A percentile compares a stretch with the other conserved stretches of the same genome.
Conservation (phyloP, 2,329 filamentous ascomycete genomes). For the Botrytis aclada region DNA sequence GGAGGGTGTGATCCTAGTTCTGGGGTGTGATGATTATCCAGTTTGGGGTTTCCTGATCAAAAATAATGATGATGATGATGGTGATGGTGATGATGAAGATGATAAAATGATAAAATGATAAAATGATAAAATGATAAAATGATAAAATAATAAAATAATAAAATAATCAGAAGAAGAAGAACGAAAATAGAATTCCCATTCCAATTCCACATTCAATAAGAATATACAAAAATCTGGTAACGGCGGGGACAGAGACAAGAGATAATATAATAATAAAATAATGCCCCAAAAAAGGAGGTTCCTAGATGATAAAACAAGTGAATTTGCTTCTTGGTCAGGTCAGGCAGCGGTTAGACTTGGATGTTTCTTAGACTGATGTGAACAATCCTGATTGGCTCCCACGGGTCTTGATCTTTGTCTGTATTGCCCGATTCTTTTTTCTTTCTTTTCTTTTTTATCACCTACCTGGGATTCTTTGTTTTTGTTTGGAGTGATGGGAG, state of each 20-base stretch:
- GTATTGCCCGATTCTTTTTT: background rate
- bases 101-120: background rate
- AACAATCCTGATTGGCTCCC: constrained; percentile 4
- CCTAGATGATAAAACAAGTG: no score
- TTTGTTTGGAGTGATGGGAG: background rate
- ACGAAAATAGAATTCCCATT: background rate
- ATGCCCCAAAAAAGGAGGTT: background rate
- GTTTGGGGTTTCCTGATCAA: background rate
- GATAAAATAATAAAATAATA: no score
- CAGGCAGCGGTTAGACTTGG: constrained; percentile 13
- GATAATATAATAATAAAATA: background rate
- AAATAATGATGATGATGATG: background rate
- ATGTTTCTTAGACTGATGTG: background rate
- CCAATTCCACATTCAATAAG: background rate
- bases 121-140: background rate
- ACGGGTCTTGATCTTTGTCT: constrained; percentile 9
- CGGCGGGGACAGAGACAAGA: background rate
- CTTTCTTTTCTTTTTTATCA: background rate
- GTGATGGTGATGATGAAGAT: rapidly evolving
- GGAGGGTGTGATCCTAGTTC: constrained; percentile 2
- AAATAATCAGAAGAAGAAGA: background rate
- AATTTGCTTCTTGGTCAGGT: background rate
- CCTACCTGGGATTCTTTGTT: constrained; percentile 2
- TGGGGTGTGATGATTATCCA: background rate
- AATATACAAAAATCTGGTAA: background rate